A percentile compares a stretch with the other conserved stretches of the same genome.
Evolutionary conservation across 768 basidiomycete species (phyloP).

Genomic region (Boletus speciosus): DNA sequence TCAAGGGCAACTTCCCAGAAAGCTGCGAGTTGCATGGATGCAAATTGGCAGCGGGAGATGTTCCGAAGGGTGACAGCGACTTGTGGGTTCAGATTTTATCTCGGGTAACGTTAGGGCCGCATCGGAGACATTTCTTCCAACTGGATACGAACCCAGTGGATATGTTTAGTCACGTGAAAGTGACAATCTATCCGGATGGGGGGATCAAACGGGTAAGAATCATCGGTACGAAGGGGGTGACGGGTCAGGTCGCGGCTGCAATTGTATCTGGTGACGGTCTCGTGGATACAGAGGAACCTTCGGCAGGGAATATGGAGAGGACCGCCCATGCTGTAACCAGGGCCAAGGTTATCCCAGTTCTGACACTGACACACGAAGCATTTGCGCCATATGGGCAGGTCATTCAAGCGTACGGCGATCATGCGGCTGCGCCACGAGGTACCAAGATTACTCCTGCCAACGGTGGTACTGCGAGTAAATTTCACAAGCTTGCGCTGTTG

Average conservation of each 20-base stretch:
- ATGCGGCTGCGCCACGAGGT: constrained; percentile 61
- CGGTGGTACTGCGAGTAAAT: constrained; percentile 87
- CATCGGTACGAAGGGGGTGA: constrained; percentile 53
- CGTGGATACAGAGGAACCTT: constrained; percentile 1
- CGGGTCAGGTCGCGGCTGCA: constrained; percentile 5
- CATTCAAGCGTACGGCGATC: constrained; percentile 79
- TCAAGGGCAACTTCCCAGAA: constrained; percentile 94
- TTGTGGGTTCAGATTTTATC: constrained; percentile 75
- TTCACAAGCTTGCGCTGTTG: constrained; percentile 83
- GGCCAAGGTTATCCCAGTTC: constrained; percentile 43
- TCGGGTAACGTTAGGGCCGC: constrained; percentile 79
- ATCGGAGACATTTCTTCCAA: constrained; percentile 87
- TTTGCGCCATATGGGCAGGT: constrained; percentile 90
- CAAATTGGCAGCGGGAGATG: constrained; percentile 25
- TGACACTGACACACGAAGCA: constrained; percentile 78
- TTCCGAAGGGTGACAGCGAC: constrained; percentile 37
- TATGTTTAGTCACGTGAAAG: constrained; percentile 76
- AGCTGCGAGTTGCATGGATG: constrained; percentile 76
- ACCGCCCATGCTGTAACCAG: constrained; percentile 8
- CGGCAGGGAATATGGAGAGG: not conserved
- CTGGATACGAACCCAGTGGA: constrained; percentile 58
- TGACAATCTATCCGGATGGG: constrained; percentile 93
- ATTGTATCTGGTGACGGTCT: constrained; percentile 4
- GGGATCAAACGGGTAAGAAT: constrained; percentile 92
- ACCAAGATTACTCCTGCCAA: constrained; percentile 80